A percentile compares a stretch with the other conserved stretches of the same genome.
Evolutionary conservation across 257 asterid species (phyloP).

Genomic region (Anisodus acutangulus): DNA sequence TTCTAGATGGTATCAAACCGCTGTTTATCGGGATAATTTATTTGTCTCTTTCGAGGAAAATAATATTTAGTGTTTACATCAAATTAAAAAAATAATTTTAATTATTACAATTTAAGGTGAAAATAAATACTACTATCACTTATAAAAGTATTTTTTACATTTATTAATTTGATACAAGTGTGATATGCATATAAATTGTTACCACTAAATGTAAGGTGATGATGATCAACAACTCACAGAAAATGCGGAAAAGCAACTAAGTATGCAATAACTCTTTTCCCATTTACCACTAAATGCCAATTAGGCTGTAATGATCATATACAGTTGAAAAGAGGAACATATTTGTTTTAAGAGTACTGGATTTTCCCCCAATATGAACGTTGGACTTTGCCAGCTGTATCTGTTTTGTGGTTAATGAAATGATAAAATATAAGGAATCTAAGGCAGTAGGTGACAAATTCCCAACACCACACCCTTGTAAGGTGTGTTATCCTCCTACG

Average conservation of each 20-base stretch:
- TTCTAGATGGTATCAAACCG: too few relatives aligned
- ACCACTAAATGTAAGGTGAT: too few relatives aligned
- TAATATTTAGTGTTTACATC: too few relatives aligned
- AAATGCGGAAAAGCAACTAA: not conserved
- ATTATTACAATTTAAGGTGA: too few relatives aligned
- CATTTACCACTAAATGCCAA: not conserved
- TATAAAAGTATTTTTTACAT: too few relatives aligned
- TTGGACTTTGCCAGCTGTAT: slow-evolving; percentile 32
- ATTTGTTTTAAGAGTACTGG: not conserved
- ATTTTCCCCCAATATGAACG: slow-evolving; percentile 26
- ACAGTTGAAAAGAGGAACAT: not conserved
- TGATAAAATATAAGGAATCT: slow-evolving; percentile 15
- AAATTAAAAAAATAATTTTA: too few relatives aligned
- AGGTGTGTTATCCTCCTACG: not conserved
- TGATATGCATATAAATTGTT: too few relatives aligned
- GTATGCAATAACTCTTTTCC: not conserved
- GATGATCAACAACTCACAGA: not conserved
- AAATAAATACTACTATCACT: too few relatives aligned
- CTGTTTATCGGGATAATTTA: too few relatives aligned
- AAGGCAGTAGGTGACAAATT: not conserved
- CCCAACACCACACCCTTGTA: not conserved
- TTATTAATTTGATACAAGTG: too few relatives aligned
- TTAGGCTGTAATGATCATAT: not conserved
- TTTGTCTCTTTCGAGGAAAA: too few relatives aligned
- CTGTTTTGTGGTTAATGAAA: not conserved